Base-by-base conservation (phyloP, 345 rosid species). In the Murraya koenigii region DNA sequence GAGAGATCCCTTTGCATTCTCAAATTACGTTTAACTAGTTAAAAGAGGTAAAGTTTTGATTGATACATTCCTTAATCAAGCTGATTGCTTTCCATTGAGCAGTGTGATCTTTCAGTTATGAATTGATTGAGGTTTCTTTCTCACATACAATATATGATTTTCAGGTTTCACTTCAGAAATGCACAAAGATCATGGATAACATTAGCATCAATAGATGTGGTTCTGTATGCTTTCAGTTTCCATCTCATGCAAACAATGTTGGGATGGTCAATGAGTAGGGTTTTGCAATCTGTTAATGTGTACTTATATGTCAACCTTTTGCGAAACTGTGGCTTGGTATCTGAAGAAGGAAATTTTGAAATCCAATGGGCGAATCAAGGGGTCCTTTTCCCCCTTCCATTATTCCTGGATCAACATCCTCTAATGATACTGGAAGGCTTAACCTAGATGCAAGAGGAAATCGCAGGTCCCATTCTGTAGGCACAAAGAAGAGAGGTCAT, bases 401-500 rank as follows among this genome's bases (percentile, higher is more conserved):
- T 68, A 76, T 80, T 74, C 82, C 80, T 2, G 92, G 85, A 69
- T 80, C 87, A 60, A 71, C 79, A 28, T 66, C 81, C 56, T 84
- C 85, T 1, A 72, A 80, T 81, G 80, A 80, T 11, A 41, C 71
- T 65, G 90, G 82, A 75, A 87, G 90, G 86, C 69, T 75, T 56
- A 76, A 59, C 84, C 64, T 69, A 6, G 86, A 89, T 56, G 92
- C 82, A 6, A 74, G 82, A 77, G 81, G 75, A 36, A 90, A 72
- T 82, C 89, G 84, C 30, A 80, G 87, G 1, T 68, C 85, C 72
- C 84, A 85, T 33, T 81, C 82, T 69, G 78, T 85, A 5, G 89
- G 93, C 47, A 82, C 77, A 32, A 96, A 91, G 90, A 96, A 92
- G 88, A 91, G 99, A 86, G 95, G 94, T 32, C 97, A 92, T 54